Evolutionary conservation across 2,329 filamentous ascomycete genomes (phyloP), one percentile per base, ranked within the genome.

Genomic region (Aureobasidium sp.): DNA sequence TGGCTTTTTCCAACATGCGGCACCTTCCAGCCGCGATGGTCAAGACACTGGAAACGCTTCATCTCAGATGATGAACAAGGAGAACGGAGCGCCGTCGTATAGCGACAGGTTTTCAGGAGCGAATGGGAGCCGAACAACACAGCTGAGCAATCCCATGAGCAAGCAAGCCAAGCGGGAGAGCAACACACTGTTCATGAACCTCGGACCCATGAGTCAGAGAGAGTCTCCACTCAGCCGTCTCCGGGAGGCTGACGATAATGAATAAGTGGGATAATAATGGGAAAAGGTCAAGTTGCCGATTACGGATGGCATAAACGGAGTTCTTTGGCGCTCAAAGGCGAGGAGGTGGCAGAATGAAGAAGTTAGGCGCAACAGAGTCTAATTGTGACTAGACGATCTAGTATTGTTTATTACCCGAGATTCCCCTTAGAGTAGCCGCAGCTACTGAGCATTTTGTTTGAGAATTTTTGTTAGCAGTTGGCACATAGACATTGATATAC

Each of bases 111-210:
- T 31, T 15, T 29, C 51, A 22, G 53, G 39, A 15, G 5, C 39
- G n/a, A 45, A 45, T 11, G 53, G 41, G 12, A 45, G 53, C 11
- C 53, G 39, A 7, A 17, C 53, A 57, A 45, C 27, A 39, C 55
- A 59, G 37, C 37, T 41, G 36, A 29, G 51, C 8, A 55, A 55
- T 20, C 39, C 44, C 7, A 56, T 44, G 49, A 51, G 51, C 29
- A 64, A 63, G 53, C 58, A 65, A 37, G 47, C 57, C 25, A 63
- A 53, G 22, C 15, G 59, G 25, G 63, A 64, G 47, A 59, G 60
- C 22, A 62, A 56, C 12, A 48, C 60, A 12, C 34, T 62, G 15
- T 62, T 56, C 25, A 62, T 62, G 60, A 55, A 62, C 12, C 14
- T 60, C 12, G 57, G 57, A 17, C 45, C 57, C 5, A 42, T 51